Evolutionary conservation across 129 eudicot genomes (phyloP).

Genomic region (Chrysanthemum makinoi): DNA sequence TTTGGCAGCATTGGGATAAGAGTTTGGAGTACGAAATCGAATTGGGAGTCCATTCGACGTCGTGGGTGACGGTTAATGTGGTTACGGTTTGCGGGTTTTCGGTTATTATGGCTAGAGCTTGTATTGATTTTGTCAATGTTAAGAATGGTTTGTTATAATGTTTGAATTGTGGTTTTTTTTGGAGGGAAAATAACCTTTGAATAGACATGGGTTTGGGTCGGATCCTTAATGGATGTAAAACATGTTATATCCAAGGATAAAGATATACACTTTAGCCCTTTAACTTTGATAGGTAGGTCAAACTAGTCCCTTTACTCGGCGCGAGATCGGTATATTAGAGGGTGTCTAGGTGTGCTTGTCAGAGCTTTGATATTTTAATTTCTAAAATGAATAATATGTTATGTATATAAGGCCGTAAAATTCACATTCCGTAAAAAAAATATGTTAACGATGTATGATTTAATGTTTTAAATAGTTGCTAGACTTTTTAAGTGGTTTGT

Average conservation of each 20-base stretch:
- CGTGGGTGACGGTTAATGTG: constrained; percentile 17
- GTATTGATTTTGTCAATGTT: constrained; percentile 21
- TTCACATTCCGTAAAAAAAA: no score
- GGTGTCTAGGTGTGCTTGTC: no score
- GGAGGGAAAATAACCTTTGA: constrained; percentile 51
- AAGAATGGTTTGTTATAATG: constrained; percentile 13
- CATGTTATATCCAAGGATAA: background rate
- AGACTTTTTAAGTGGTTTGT: no score
- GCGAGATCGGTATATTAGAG: no score
- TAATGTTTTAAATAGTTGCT: no score
- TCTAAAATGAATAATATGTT: no score
- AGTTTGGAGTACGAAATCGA: constrained; percentile 50
- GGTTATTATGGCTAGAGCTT: constrained; percentile 25
- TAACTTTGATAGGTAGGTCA: background rate
- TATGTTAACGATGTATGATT: no score
- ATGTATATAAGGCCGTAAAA: no score
- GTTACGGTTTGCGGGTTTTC: constrained; percentile 24
- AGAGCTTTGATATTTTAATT: no score
- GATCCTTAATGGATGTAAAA: constrained; percentile 17
- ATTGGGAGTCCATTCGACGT: constrained; percentile 27
- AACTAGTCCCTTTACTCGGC: no score
- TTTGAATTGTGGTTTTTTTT: constrained; percentile 33
- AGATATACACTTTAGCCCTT: background rate
- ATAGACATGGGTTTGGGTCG: constrained; percentile 42
- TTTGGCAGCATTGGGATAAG: constrained; percentile 47